Evolutionary conservation across 2,329 filamentous ascomycete genomes (phyloP).

Genomic region (Hypoxylon sp.): DNA sequence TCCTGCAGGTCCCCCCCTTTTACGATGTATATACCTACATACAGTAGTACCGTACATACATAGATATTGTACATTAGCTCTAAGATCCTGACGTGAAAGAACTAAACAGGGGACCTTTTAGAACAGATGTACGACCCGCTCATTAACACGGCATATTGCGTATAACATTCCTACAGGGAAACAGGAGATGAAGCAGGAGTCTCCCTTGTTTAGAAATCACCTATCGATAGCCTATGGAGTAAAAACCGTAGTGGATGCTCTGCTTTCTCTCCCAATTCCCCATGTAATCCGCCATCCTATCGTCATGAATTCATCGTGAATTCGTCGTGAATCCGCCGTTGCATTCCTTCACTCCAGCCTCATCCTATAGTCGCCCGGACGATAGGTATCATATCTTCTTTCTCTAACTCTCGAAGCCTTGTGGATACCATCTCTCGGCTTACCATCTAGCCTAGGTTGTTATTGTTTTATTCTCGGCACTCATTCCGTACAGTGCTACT

Average conservation of each 20-base stretch:
- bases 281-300: conserved; percentile 12
- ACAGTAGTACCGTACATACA: no score
- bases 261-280: conserved; percentile 27
- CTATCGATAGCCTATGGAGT: conserved; percentile 33
- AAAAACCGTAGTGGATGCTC: conserved; percentile 16
- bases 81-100: conserved; percentile 41
- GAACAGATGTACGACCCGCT: conserved; percentile 28
- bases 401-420: not conserved
- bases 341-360: conserved; percentile 1
- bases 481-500: conserved; percentile 15
- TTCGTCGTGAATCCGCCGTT: conserved; percentile 15
- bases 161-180: conserved; percentile 10
- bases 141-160: conserved; percentile 27
- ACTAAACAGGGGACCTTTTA: conserved; percentile 28
- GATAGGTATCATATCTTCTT: conserved; percentile 22
- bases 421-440: conserved; percentile 10
- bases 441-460: not conserved
- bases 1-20: conserved; percentile 35
- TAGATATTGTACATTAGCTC: conserved; percentile 25
- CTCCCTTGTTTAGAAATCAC: conserved; percentile 32
- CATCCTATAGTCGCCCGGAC: conserved; percentile 22
- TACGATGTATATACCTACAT: no score
- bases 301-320: conserved; percentile 21
- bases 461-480: conserved; percentile 10
- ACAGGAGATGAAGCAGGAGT: conserved; percentile 40